Evolutionary conservation across 768 basidiomycete genomes (phyloP), one percentile per base, ranked within the genome.

Genomic region (Lactarius sanguifluus): DNA sequence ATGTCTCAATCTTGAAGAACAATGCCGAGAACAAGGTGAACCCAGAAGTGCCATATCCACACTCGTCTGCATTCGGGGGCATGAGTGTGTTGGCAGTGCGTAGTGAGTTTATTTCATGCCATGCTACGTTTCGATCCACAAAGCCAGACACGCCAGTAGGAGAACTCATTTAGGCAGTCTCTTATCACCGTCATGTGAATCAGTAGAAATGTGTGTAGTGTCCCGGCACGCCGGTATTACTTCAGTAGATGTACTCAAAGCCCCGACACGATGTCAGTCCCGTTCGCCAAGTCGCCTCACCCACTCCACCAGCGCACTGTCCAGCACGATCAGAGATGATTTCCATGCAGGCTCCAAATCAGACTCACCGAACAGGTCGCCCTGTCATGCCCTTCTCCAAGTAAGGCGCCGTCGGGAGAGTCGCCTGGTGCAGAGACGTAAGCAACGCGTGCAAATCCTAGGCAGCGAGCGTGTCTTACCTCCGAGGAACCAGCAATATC

Each of bases 401-500:
- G 76, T 92, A 92, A 1, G 83, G 81, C 0, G 83, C 81, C 0
- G 78, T 79, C 15, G 85, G 73, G 62, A 85, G 75, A 28, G 83
- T 83, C 28, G 82, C 82, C 83, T 85, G 62, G 43, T 60, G 54
- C 25, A 36, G 52, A 23, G n/a, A 45, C 38, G 13, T 59, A 34
- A 47, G 38, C 23, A 58, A 12, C 4, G 30, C 5, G 20, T 55
- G 47, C 28, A 12, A 41, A 28, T 32, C 32, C 13, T 3, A 55
- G 30, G 10, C 8, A 5, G 18, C 16, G 59, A 52, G 28, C 5
- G 36, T 2, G 61, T 76, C 80, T 61, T 47, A 85, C 85, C 77
- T 92, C 90, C 89, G 91, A 91, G 20, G 83, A 77, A 16, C 90
- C 87, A 13, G 86, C 92, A 64, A 94, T 94, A 72, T 96, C 94